Evolutionary conservation across 169 alveolate species (phyloP).

Genomic region (Eimeria falciformis): DNA sequence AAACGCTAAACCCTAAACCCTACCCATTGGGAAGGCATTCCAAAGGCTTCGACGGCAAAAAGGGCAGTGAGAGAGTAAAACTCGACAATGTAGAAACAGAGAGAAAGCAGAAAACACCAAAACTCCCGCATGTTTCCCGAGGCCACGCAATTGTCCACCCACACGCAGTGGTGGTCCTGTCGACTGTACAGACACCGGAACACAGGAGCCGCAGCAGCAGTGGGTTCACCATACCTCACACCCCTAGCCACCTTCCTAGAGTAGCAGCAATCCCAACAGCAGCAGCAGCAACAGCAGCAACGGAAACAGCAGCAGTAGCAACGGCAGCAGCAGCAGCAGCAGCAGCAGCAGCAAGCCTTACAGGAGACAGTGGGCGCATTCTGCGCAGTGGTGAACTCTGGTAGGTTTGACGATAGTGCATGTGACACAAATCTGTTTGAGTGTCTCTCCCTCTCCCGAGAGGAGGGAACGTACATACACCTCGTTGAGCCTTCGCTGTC

Average conservation of each 20-base stretch:
- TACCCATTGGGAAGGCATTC: slow-evolving; percentile 77
- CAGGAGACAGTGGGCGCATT: slow-evolving; percentile 88
- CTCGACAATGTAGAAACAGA: slow-evolving; percentile 82
- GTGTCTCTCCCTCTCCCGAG: not conserved
- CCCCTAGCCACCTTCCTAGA: too few relatives aligned
- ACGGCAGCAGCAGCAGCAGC: slow-evolving; percentile 7
- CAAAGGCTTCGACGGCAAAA: slow-evolving; percentile 72
- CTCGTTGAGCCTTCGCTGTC: not conserved
- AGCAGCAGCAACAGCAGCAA: slow-evolving; percentile 37
- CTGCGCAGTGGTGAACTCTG: slow-evolving; percentile 90
- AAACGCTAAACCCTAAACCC: slow-evolving; percentile 2
- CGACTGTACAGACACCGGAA: slow-evolving; percentile 77
- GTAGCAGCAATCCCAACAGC: slow-evolving; percentile 12
- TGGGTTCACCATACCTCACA: too few relatives aligned
- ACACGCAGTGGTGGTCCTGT: slow-evolving; percentile 97
- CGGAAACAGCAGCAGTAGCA: not conserved
- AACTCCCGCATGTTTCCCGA: slow-evolving; percentile 85
- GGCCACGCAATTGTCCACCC: slow-evolving; percentile 98
- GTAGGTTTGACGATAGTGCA: slow-evolving; percentile 87
- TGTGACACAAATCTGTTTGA: slow-evolving; percentile 89
- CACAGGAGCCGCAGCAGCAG: not conserved
- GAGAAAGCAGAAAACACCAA: slow-evolving; percentile 80
- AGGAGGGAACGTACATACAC: slow-evolving; percentile 6
- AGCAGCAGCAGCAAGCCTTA: slow-evolving; percentile 65
- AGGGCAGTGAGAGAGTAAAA: slow-evolving; percentile 82